A percentile compares a stretch with the other conserved stretches of the same genome.
These are phyloP conservation scores for Naganishia vaughanmartiniae DNA, from an alignment of 768 basidiomycete genomes.

Conservation along the genomic window DNA sequence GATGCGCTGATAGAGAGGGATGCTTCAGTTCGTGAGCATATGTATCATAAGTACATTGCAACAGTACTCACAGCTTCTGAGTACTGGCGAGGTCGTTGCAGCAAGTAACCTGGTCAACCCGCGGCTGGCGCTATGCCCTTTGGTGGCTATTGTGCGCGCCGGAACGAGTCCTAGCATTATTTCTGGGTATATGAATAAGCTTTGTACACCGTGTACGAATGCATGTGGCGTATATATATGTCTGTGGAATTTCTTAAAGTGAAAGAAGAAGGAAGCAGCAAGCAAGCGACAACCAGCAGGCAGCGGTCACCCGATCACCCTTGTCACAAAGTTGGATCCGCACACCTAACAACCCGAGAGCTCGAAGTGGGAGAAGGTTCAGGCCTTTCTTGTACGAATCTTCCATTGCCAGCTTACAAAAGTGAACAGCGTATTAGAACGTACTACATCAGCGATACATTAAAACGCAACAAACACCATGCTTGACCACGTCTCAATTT, in stretches of 20 bases:
- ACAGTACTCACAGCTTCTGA: background rate
- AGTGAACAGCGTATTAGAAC: too few relatives aligned
- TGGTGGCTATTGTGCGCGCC: background rate
- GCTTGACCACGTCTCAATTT: conserved; percentile 95
- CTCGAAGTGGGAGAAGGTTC: background rate
- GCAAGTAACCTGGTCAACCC: background rate
- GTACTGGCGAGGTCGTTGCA: background rate
- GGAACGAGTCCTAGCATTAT: background rate
- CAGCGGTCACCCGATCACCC: conserved; percentile 5
- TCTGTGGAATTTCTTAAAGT: too few relatives aligned
- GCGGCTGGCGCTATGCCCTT: background rate
- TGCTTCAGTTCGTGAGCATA: background rate
- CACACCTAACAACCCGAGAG: background rate
- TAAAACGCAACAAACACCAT: conserved; percentile 53
- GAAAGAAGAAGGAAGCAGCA: too few relatives aligned
- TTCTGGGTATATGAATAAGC: background rate
- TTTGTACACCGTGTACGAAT: too few relatives aligned
- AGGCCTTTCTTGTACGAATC: too few relatives aligned
- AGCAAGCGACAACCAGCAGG: background rate
- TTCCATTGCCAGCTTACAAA: too few relatives aligned
- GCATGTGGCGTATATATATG: too few relatives aligned
- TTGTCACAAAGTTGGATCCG: background rate
- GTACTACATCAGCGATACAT: too few relatives aligned
- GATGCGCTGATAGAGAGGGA: background rate
- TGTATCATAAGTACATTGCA: background rate